Base-by-base conservation (phyloP, 345 rosid genomes). In the Eucalyptus curtisii region DNA sequence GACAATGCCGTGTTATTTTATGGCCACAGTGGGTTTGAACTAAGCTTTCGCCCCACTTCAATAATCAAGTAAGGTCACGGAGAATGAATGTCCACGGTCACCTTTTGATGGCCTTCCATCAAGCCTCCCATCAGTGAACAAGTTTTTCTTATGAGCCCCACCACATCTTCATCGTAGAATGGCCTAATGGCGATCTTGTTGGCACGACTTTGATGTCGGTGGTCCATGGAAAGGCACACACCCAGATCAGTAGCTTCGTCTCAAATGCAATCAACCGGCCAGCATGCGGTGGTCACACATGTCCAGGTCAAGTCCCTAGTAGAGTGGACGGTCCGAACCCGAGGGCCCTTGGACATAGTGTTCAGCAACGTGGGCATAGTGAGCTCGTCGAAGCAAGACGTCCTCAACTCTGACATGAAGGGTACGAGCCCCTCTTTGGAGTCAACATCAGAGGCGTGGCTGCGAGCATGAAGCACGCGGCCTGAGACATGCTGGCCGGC, bases 321-420 rank as follows among this genome's bases (percentile, higher is more conserved):
- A 7, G 89, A 91, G 27, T 86, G 88, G 47, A 92, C 91, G 5
- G 89, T 90, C 55, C 55, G 47, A 12, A 49, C 37, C 20, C 89
- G 81, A 19, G 92, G 92, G 25, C 37, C 49, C 27, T 87, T 93
- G 2, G 93, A 93, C 81, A 50, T 92, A 55, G 89, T 92, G 90
- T 92, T 93, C 45, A 55, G 93, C 92, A 93, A 92, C 47, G 93
- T 91, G 2, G 93, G 93, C 52, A 66, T 55, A 68, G 13, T 33
- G 37, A 52, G 88, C 49, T 87, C 88, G 40, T 88, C 91, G 5
- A 64, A 30, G 71, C 37, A 14, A 64, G 85, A 42, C 5, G 49
- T 92, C 86, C 71, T 91, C 3, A 89, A 68, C 49, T 80, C 90
- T 22, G 91, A 92, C 81, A 45, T 88, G 6, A 19, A 82, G 37